A percentile compares a stretch with the other conserved stretches of the same genome.
These are phyloP conservation scores for Penicillium taxi DNA, from an alignment of 495 filamentous ascomycete genomes.

Conservation along the genomic window DNA sequence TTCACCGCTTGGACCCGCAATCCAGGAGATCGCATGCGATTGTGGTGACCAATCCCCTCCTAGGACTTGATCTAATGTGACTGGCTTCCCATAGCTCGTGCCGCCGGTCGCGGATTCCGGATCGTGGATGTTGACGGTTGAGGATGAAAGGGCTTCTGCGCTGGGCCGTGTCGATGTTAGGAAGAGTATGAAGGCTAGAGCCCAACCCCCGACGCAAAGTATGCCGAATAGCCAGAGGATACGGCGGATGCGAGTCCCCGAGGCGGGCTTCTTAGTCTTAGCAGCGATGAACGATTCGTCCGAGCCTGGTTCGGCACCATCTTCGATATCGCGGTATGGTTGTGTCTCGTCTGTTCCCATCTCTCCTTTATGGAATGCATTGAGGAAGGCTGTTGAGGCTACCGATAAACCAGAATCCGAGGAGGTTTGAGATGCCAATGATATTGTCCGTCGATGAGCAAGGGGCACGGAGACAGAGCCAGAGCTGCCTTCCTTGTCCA, in stretches of 20 bases:
- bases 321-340: slow-evolving; percentile 35
- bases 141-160: slow-evolving; percentile 16
- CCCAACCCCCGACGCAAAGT: slow-evolving; percentile 69
- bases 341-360: slow-evolving; percentile 10
- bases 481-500: slow-evolving; percentile 19
- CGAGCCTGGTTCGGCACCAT: slow-evolving; percentile 18
- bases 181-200: slow-evolving; percentile 68
- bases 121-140: slow-evolving; percentile 29
- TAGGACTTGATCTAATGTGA: slow-evolving; percentile 77
- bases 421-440: slow-evolving; percentile 24
- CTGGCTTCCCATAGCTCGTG: slow-evolving; percentile 61
- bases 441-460: slow-evolving; percentile 21
- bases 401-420: slow-evolving; percentile 36
- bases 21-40: slow-evolving; percentile 76
- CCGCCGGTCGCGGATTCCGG: slow-evolving; percentile 58
- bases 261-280: slow-evolving; percentile 14
- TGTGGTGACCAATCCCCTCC: slow-evolving; percentile 59
- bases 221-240: slow-evolving; percentile 59
- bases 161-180: slow-evolving; percentile 43
- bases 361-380: slow-evolving; percentile 18
- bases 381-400: slow-evolving; percentile 26
- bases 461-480: slow-evolving; percentile 24
- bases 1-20: slow-evolving; percentile 73
- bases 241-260: slow-evolving; percentile 43
- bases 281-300: slow-evolving; percentile 24